Evolutionary conservation across 139 green algal genomes (phyloP), one percentile per base, ranked within the genome.

Genomic region (Marvania coccoides): DNA sequence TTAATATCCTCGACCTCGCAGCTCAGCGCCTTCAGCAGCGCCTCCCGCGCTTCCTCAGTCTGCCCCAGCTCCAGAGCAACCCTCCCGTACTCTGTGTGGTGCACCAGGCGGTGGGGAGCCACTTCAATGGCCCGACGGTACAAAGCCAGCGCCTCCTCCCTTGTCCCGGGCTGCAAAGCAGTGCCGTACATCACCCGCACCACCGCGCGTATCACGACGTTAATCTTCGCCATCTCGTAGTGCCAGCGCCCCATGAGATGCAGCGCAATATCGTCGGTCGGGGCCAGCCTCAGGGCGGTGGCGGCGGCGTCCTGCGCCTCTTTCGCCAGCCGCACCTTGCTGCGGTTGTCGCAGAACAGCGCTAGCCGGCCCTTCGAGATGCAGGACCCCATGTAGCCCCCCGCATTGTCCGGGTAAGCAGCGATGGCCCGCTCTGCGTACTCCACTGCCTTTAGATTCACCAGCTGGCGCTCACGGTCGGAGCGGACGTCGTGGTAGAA

Each of bases 181-280:
- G 78, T 79, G 30, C 83, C 83, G 47, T 79, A 90, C 34, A 85
- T 65, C 54, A 88, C 59, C 19, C 84, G 61, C 6, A 88, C 71
- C 39, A 90, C 47, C 3, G 78, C 68, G 34, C 83, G 74, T 46
- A 88, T 76, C 8, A 88, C 54, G 6, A 66, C 61, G 72, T 87
- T 90, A 8, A 78, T 45, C 47, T 77, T 69, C 9, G 84, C 80
- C 83, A 90, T 90, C 57, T 90, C 84, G 29, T 80, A 82, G 58
- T 90, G 79, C 83, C 80, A 87, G 15, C 84, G 67, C 26, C 86
- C 87, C 71, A 92, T 84, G 9, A 94, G 71, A 61, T 94, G 87
- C 61, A 91, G 87, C 1, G 87, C 82, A 33, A 92, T 61, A 58
- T 94, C 87, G 40, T 75, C 74, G 13, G 65, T 6, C 0, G 82